phyloP scores from a whole-genome alignment of 2,329 filamentous ascomycete species.

The Dothidotthia symphoricarpi region DNA sequence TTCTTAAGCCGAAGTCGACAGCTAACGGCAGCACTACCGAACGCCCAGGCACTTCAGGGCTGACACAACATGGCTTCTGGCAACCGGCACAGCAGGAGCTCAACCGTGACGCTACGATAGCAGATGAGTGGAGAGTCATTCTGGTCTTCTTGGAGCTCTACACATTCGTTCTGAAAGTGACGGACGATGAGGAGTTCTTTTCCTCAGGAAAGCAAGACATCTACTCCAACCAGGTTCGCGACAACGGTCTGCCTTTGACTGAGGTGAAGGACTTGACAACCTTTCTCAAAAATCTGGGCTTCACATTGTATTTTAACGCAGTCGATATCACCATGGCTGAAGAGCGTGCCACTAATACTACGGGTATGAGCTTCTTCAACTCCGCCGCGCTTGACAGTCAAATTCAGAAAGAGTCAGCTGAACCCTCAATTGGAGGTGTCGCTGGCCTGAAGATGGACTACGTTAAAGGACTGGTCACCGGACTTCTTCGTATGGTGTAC shows the following conservation, averaged over 20 bases:
- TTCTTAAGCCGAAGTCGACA: conserved; percentile 50
- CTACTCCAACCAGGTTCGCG: conserved; percentile 39
- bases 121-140: conserved; percentile 82
- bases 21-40: conserved; percentile 2
- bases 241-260: conserved; percentile 66
- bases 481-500: conserved; percentile 81
- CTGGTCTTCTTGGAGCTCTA: conserved; percentile 93
- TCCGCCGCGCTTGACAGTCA: conserved; percentile 21
- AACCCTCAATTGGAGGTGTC: conserved; percentile 58
- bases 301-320: conserved; percentile 82
- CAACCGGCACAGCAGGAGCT: conserved; percentile 34
- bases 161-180: conserved; percentile 85
- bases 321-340: conserved; percentile 57
- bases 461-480: conserved; percentile 75
- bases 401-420: conserved; percentile 28
- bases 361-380: conserved; percentile 42
- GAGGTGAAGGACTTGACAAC: conserved; percentile 73
- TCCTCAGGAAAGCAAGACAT: conserved; percentile 48
- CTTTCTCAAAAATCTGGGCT: conserved; percentile 88
- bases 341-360: conserved; percentile 48
- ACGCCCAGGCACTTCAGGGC: conserved; percentile 10
- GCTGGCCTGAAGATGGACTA: conserved; percentile 74
- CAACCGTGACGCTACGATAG: conserved; percentile 44
- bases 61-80: conserved; percentile 30
- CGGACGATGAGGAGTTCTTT: conserved; percentile 96